Percentiles rank a stretch among this genome's conserved stretches.
Conservation (phyloP, 2,329 filamentous ascomycete genomes). For the Colletotrichum agaves region DNA sequence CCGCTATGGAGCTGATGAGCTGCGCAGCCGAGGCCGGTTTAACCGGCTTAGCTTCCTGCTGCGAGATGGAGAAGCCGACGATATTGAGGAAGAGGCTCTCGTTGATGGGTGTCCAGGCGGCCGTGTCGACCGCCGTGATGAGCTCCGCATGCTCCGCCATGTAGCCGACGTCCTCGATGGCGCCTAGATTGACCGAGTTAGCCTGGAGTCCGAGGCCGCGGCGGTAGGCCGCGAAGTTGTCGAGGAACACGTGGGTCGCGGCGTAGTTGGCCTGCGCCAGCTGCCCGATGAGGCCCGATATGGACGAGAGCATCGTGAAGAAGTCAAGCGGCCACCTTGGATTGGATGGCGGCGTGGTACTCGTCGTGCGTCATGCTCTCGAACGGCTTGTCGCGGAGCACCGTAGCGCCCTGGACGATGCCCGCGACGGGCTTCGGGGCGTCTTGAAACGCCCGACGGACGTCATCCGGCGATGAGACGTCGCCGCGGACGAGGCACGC, state of each 20-base stretch:
- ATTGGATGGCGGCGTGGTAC: slow-evolving; percentile 43
- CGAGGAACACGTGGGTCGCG: slow-evolving; percentile 48
- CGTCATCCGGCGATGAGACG: slow-evolving; percentile 33
- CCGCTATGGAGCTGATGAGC: no score
- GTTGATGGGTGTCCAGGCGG: slow-evolving; percentile 39
- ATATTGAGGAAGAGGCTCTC: slow-evolving; percentile 45
- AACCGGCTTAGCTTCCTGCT: slow-evolving; percentile 36
- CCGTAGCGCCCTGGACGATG: slow-evolving; percentile 47
- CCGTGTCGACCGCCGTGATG: neutral
- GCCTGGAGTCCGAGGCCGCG: neutral
- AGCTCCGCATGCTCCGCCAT: neutral
- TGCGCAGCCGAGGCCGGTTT: slow-evolving; percentile 39
- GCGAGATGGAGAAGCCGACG: slow-evolving; percentile 43
- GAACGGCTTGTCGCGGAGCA: slow-evolving; percentile 40
- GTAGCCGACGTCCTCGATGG: slow-evolving; percentile 16
- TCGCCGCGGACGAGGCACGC: slow-evolving; percentile 37
- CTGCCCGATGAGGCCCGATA: slow-evolving; percentile 44
- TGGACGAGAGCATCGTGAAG: slow-evolving; percentile 49
- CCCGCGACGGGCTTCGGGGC: slow-evolving; percentile 37
- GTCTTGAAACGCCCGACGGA: slow-evolving; percentile 42
- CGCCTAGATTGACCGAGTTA: slow-evolving; percentile 12
- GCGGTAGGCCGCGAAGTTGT: slow-evolving; percentile 43
- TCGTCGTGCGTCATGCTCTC: slow-evolving; percentile 46
- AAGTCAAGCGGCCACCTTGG: slow-evolving; percentile 49
- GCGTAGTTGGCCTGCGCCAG: slow-evolving; percentile 49